Evolutionary conservation across 2,329 filamentous ascomycete species (phyloP), one percentile per base, ranked within the genome.

Genomic region (Colletotrichum tabaci): DNA sequence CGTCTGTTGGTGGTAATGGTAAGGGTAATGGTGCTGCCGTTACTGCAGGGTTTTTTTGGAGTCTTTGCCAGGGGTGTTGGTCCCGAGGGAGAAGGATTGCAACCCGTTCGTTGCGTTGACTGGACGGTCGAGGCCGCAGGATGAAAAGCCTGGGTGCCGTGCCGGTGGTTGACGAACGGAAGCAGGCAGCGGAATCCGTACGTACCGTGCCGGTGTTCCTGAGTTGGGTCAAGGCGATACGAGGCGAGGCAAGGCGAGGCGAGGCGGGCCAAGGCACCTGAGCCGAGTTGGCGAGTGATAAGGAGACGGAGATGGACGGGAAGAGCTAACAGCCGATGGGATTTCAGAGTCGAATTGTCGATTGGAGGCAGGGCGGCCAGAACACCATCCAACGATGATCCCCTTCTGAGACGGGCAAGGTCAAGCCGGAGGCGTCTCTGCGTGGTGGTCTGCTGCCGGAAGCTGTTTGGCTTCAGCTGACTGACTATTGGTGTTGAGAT

Each of bases 1-100:
- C 35, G 9, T 38, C n/a, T 64, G 42, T 38, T 50, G 46, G 21
- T 63, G 44, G 30, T 68, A 21, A 42, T 53, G 66, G 50, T 10
- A 35, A 10, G 1, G 30, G 50, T 47, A 61, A 50, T 49, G 61
- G 47, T 53, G 15, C 13, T 16, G 38, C 26, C 44, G 64, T 21
- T 69, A 13, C 60, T 47, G 66, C 55, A 66, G 21, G 67, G 40
- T 21, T 40, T 62, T 40, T 46, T 62, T 61, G 42, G 61, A 53
- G 49, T 23, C 55, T 53, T 23, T 35, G 46, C 67, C 67, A 66
- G 67, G 67, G 67, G 55, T 66, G 42, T 69, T 66, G 67, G 35
- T 30, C 55, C 46, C 55, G 46, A 55, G 44, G 47, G 60, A 53
- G 61, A 66, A 44, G 35, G 35, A 42, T 21, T 47, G 46, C 44